Conservation (phyloP, 192 early-diverging fungal genomes). For the Pilaira anomala region DNA sequence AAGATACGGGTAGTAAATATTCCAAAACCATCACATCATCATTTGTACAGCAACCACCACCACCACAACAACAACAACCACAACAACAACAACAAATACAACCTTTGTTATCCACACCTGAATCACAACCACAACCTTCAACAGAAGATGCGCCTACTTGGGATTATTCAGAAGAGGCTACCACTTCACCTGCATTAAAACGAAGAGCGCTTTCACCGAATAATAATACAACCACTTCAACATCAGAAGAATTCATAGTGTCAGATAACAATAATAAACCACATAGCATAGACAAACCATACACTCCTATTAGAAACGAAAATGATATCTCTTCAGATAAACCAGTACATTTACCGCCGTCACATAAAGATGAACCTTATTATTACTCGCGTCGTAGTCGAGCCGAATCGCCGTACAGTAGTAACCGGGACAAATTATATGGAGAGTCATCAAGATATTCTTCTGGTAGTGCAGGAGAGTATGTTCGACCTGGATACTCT, state of each 20-base stretch:
- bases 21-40: neutral
- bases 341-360: neutral
- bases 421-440: neutral
- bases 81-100: neutral
- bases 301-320: neutral
- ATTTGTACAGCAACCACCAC: neutral
- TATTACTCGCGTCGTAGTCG: slow-evolving; percentile 5
- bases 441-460: neutral
- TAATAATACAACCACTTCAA: neutral
- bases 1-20: neutral
- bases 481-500: neutral
- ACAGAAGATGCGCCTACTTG: neutral
- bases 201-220: too few relatives aligned
- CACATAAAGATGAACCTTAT: neutral
- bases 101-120: neutral
- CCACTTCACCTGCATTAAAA: too few relatives aligned
- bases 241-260: neutral
- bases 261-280: neutral
- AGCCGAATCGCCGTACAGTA: neutral
- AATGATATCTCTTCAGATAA: neutral
- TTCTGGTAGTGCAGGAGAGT: neutral
- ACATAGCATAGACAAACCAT: neutral
- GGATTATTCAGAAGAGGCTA: neutral
- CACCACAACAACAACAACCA: neutral
- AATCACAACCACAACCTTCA: neutral